Base-by-base conservation (phyloP, 257 asterid species). In the Voacanga thouarsii region DNA sequence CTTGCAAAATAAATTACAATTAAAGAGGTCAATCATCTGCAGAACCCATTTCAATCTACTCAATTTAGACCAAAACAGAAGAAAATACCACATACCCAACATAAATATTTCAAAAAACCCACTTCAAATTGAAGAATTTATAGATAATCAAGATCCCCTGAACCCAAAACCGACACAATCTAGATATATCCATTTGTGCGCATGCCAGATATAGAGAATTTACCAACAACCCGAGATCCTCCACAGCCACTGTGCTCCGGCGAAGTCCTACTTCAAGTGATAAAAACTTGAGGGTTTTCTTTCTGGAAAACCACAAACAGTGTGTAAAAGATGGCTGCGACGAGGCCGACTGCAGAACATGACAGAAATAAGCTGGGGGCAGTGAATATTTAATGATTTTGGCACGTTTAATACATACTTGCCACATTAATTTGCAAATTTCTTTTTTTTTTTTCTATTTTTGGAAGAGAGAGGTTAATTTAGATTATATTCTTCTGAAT, bases 141-240 rank as follows among this genome's bases (percentile, higher is more conserved):
- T 23, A 41, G 33, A 30, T 39, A 73, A 53, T 50, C 64, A 55
- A 50, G 28, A 73, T 9, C 47, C 61, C 21, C 16, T 37, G 51
- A 5, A 66, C 43, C 64, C 73, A 39, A 18, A 70, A 28, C 56
- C 39, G 70, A 18, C 37, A 68, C 12, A 71, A 59, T n/a, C 59
- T 5, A 24, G 0, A 39, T 43, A 39, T 7, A 76, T 41, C 33
- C 60, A 44, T 60, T 39, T 45, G 24, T n/a, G 37, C 33, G 51
- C 23, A 53, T 7, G 64, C 8, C 37, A 28, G 45, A 12, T 23
- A 78, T 51, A 53, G 49, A 59, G 21, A 59, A 5, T 65, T 57
- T 64, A 82, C 85, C 85, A 53, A 82, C 85, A 57, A 82, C 85
- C 50, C 83, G 49, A 76, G 85, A 79, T 79, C 83, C 80, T 66